Evolutionary conservation across 2,329 filamentous ascomycete genomes (phyloP).

Genomic region (Alternaria tenuissima): DNA sequence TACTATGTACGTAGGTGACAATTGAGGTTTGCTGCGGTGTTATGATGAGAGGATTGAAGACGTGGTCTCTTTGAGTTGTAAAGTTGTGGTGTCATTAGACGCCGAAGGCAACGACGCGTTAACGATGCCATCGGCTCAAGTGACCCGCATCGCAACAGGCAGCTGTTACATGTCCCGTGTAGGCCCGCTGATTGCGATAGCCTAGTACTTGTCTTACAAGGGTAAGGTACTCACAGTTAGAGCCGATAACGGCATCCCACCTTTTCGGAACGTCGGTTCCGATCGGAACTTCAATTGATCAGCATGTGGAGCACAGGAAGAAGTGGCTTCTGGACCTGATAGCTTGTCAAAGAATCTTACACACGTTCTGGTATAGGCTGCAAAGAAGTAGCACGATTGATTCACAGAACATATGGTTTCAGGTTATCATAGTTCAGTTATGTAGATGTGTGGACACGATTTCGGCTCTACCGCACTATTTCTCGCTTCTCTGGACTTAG

Average conservation of each 20-base stretch:
- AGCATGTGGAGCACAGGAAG: not conserved
- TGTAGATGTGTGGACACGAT: not conserved
- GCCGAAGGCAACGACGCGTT: not conserved
- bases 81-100: not conserved
- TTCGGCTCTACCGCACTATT: not conserved
- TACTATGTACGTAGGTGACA: not conserved
- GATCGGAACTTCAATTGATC: not conserved
- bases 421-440: not conserved
- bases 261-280: conserved; percentile 8
- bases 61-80: not conserved
- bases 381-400: not conserved
- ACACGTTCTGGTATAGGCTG: not conserved
- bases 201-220: conserved; percentile 1
- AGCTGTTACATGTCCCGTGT: not conserved
- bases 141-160: conserved; percentile 3
- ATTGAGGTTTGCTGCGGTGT: not conserved
- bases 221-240: conserved; percentile 1
- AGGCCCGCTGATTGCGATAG: conserved; percentile 4
- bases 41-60: not conserved
- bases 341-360: not conserved
- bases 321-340: not conserved
- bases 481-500: not conserved
- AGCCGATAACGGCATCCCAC: conserved; percentile 11
- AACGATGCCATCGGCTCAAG: conserved; percentile 5
- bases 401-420: not conserved